Base-by-base conservation (phyloP, 2,329 filamentous ascomycete species). In the Aspergillus felis region DNA sequence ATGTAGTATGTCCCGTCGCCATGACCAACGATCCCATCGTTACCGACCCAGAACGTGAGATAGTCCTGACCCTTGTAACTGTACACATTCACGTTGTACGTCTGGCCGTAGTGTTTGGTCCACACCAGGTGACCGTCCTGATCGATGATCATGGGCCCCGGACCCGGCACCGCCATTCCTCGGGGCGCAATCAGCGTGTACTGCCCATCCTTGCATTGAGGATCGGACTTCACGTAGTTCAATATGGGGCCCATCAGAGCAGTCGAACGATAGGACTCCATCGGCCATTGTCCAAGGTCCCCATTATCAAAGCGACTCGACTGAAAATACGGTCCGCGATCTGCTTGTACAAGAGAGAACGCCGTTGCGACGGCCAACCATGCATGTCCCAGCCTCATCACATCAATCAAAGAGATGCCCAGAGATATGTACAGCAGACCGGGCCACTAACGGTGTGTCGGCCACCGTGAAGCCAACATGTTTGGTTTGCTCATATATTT, bases 31-130 rank as follows among this genome's bases (percentile, higher is more conserved):
- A 65, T 56, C n/a, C 77, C 74, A 32, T 77, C 72, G 61, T 78
- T 74, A 17, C 79, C 79, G n/a, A 76, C 71, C 79, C 79, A 81
- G 61, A 81, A 81, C 0, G 78, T 80, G 51, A 82, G 63, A 65
- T 80, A 81, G 8, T 69, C 63, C 57, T 79, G 64, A 1, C 74
- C 77, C 57, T 72, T 73, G 60, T 77, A 81, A 7, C 66, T 61
- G 61, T 81, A 77, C 1, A 79, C 74, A 59, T 77, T 76, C 4
- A 80, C 64, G 61, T 80, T 79, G 59, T 81, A 80, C 5, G 77
- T 74, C 51, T 77, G 70, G 10, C 65, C 63, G 47, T 72, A 72
- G 41, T 68, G 62, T 29, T 68, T 71, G 50, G 75, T 78, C 79
- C 79, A 82, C 7, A 81, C 72, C 22, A 81, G 62, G 56, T 78